These are phyloP conservation scores for Termitomyces sp. DNA, from an alignment of 768 basidiomycete species.

Conservation along the genomic window DNA sequence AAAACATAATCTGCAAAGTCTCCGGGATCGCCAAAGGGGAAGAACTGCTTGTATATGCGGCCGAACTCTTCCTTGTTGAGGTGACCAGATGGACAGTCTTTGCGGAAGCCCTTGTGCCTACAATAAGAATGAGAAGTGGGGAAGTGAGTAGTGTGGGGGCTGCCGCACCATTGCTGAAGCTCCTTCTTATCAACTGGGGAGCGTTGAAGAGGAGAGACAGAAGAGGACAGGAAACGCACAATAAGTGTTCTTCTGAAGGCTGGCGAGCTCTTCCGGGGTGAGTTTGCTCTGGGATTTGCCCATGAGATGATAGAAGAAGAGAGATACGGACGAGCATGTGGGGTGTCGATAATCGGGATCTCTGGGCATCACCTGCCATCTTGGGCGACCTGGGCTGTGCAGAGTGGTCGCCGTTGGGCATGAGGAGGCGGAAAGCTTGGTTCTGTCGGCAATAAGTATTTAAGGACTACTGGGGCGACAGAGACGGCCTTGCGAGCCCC, in stretches of 20 bases:
- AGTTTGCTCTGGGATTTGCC: constrained; percentile 98
- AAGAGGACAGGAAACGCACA: constrained; percentile 49
- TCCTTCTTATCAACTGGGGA: constrained; percentile 91
- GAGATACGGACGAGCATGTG: constrained; percentile 3
- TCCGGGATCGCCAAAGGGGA: constrained; percentile 96
- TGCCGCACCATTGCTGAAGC: constrained; percentile 83
- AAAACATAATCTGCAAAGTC: constrained; percentile 99
- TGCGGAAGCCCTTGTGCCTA: constrained; percentile 99
- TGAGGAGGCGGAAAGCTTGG: constrained; percentile 18
- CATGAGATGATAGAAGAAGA: constrained; percentile 53
- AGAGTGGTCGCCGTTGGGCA: constrained; percentile 24
- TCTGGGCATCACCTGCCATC: constrained; percentile 21
- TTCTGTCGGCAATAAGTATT: constrained; percentile 16
- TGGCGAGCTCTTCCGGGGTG: constrained; percentile 87
- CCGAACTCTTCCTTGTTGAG: constrained; percentile 95
- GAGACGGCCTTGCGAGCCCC: constrained; percentile 4
- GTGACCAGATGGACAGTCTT: constrained; percentile 96
- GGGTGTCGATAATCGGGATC: constrained; percentile 14
- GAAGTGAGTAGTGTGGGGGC: constrained; percentile 3
- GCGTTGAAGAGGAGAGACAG: constrained; percentile 14
- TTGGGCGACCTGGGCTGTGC: constrained; percentile 21
- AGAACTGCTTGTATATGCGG: constrained; percentile 99
- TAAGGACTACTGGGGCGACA: constrained; percentile 13
- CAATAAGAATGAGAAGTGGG: constrained; percentile 10
- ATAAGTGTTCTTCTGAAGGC: constrained; percentile 97